phyloP scores from a whole-genome alignment of 228 moss, liverwort and hornwort species.

The Sphagnum magellanicum region DNA sequence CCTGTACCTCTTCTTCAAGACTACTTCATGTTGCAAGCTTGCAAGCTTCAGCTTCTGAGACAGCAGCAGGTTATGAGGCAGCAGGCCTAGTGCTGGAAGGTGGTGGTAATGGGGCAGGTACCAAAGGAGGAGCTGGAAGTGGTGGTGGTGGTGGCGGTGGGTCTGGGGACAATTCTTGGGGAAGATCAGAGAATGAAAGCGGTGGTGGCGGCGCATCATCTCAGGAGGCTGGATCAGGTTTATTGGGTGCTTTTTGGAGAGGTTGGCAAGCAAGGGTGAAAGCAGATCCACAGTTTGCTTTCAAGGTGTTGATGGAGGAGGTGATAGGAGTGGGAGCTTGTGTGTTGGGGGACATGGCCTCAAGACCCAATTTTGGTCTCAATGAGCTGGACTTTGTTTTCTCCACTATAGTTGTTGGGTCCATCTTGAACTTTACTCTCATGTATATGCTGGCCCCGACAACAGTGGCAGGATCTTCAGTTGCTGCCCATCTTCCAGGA shows the following conservation, averaged over 20 bases:
- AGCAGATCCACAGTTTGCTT: conserved; percentile 74
- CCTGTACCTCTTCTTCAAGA: conserved; percentile 8
- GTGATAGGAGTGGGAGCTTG: conserved; percentile 73
- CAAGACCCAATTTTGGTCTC: conserved; percentile 53
- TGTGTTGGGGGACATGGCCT: conserved; percentile 61
- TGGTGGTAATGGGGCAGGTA: conserved; percentile 50
- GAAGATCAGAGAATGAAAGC: conserved; percentile 38
- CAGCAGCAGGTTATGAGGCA: conserved; percentile 12
- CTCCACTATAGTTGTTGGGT: conserved; percentile 57
- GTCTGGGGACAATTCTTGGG: conserved; percentile 19
- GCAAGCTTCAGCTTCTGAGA: conserved; percentile 26
- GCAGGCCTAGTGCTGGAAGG: conserved; percentile 28
- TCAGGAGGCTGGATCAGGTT: conserved; percentile 33
- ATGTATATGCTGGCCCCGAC: conserved; percentile 96
- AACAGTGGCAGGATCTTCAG: conserved; percentile 32
- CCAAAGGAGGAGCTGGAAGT: conserved; percentile 38
- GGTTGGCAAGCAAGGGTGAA: conserved; percentile 75
- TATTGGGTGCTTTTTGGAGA: conserved; percentile 51
- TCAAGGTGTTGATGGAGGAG: conserved; percentile 77
- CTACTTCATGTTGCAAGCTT: conserved; percentile 5
- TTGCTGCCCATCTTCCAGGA: conserved; percentile 53
- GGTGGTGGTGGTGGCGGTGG: conserved; percentile 43
- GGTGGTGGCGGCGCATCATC: conserved; percentile 12
- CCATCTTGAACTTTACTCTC: conserved; percentile 58
- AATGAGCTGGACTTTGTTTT: conserved; percentile 63